These are phyloP conservation scores for Gynostemma pentaphyllum DNA, from an alignment of 306 rosid genomes.

Conservation along the genomic window DNA sequence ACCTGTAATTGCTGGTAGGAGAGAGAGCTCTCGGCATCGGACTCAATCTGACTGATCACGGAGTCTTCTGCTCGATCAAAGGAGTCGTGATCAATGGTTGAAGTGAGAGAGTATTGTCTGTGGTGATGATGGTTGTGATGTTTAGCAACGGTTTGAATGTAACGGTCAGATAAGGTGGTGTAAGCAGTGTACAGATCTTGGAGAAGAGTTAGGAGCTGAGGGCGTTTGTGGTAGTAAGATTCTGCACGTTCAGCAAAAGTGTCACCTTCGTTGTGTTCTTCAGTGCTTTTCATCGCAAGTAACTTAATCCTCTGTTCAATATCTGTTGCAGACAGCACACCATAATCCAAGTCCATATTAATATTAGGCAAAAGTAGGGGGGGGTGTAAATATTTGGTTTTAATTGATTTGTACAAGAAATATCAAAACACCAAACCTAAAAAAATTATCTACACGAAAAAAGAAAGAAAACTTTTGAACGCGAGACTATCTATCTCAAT, in stretches of 20 bases:
- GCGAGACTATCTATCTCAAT: not conserved
- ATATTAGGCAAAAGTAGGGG: no score
- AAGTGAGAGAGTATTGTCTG: conserved; percentile 43
- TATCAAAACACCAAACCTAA: not conserved
- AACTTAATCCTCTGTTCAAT: conserved; percentile 75
- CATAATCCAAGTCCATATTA: not conserved
- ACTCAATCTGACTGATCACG: conserved; percentile 35
- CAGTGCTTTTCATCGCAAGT: conserved; percentile 24
- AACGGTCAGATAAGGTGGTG: conserved; percentile 65
- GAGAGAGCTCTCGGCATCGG: conserved; percentile 69
- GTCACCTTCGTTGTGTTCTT: conserved; percentile 42
- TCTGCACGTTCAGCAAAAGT: conserved; percentile 86
- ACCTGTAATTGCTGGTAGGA: conserved; percentile 40
- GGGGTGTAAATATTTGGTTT: not conserved
- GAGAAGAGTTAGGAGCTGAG: conserved; percentile 60
- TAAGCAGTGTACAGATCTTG: conserved; percentile 82
- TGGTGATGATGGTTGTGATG: conserved; percentile 23
- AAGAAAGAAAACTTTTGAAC: no score
- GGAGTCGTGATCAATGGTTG: conserved; percentile 27
- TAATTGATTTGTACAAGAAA: not conserved
- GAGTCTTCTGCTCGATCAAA: conserved; percentile 40
- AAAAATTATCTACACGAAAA: no score
- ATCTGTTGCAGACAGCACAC: conserved; percentile 31
- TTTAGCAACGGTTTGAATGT: conserved; percentile 53
- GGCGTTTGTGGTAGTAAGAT: conserved; percentile 76